These are phyloP conservation scores for Trichoderma sp. DNA, from an alignment of 2,329 filamentous ascomycete species.

Conservation along the genomic window DNA sequence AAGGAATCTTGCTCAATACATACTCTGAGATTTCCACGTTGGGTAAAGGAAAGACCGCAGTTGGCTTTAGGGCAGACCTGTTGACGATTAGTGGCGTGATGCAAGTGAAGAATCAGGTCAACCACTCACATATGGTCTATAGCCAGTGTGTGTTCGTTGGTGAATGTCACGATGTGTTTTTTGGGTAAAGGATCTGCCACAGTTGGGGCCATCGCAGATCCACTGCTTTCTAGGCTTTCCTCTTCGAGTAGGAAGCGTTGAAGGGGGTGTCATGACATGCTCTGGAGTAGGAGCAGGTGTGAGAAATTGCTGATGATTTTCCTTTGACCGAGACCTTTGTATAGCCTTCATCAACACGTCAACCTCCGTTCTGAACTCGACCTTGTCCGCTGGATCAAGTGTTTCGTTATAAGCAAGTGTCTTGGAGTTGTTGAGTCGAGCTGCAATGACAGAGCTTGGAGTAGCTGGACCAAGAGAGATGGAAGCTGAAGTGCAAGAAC, in stretches of 20 bases:
- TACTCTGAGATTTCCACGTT: slow-evolving; percentile 88
- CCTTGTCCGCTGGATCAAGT: slow-evolving; percentile 52
- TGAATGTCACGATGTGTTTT: slow-evolving; percentile 95
- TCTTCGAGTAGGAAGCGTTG: slow-evolving; percentile 34
- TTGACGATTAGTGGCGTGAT: slow-evolving; percentile 34
- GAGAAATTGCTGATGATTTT: slow-evolving; percentile 36
- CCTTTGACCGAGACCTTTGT: slow-evolving; percentile 64
- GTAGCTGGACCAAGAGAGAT: slow-evolving; percentile 31
- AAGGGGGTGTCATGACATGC: not conserved
- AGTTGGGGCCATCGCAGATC: slow-evolving; percentile 72
- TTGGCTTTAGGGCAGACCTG: slow-evolving; percentile 70
- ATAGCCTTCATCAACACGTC: slow-evolving; percentile 90
- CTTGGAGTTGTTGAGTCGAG: slow-evolving; percentile 40
- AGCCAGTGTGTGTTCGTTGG: slow-evolving; percentile 82
- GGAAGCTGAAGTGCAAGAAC: slow-evolving; percentile 7
- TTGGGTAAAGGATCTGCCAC: slow-evolving; percentile 82
- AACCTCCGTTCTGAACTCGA: slow-evolving; percentile 77
- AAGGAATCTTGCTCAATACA: slow-evolving; percentile 32
- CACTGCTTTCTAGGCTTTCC: slow-evolving; percentile 63
- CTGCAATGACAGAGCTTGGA: slow-evolving; percentile 3
- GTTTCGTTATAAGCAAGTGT: slow-evolving; percentile 52
- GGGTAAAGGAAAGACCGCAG: slow-evolving; percentile 82
- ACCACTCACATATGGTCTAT: slow-evolving; percentile 79
- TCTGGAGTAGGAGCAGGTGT: slow-evolving; percentile 34
- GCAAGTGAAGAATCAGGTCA: slow-evolving; percentile 1